A percentile compares a stretch with the other conserved stretches of the same genome.
Evolutionary conservation across 805 yeast genomes (phyloP).

Genomic region (Metschnikowia aberdeeniae): DNA sequence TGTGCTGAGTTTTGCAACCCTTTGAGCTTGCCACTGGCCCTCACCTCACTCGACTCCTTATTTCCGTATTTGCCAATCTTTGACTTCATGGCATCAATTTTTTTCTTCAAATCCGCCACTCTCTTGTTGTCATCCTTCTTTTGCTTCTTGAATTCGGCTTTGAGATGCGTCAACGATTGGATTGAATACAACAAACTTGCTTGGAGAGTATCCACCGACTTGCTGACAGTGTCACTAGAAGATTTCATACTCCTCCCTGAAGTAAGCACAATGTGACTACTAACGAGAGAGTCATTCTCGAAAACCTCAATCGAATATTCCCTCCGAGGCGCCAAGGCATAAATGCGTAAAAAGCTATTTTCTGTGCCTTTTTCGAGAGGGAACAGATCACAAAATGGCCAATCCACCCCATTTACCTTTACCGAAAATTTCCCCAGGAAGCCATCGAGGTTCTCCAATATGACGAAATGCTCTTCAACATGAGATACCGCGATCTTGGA

Average conservation of each 20-base stretch:
- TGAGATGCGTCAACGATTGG: constrained; percentile 22
- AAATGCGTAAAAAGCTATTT: constrained; percentile 22
- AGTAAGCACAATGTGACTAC: constrained; percentile 31
- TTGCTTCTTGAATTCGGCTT: constrained; percentile 25
- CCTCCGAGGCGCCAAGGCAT: constrained; percentile 34
- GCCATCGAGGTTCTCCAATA: constrained; percentile 24
- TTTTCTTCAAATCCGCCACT: constrained; percentile 28
- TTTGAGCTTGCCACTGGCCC: constrained; percentile 34
- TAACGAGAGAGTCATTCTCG: constrained; percentile 14
- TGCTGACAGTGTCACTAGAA: constrained; percentile 13
- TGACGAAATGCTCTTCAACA: constrained; percentile 26
- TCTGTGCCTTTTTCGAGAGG: constrained; percentile 3
- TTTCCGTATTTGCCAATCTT: constrained; percentile 29
- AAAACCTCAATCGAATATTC: constrained; percentile 36
- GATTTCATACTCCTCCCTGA: constrained; percentile 1
- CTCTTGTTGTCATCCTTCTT: constrained; percentile 38
- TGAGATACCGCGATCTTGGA: constrained; percentile 20
- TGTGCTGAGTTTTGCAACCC: constrained; percentile 37
- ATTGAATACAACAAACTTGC: constrained; percentile 31
- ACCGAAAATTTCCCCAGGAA: constrained; percentile 14
- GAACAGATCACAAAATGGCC: constrained; percentile 25
- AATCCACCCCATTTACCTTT: constrained; percentile 30
- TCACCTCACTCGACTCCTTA: constrained; percentile 25
- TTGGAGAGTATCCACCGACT: constrained; percentile 30
- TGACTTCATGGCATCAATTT: constrained; percentile 29